Evolutionary conservation across 2,329 filamentous ascomycete genomes (phyloP).

Genomic region (Sarocladium brachiariae): DNA sequence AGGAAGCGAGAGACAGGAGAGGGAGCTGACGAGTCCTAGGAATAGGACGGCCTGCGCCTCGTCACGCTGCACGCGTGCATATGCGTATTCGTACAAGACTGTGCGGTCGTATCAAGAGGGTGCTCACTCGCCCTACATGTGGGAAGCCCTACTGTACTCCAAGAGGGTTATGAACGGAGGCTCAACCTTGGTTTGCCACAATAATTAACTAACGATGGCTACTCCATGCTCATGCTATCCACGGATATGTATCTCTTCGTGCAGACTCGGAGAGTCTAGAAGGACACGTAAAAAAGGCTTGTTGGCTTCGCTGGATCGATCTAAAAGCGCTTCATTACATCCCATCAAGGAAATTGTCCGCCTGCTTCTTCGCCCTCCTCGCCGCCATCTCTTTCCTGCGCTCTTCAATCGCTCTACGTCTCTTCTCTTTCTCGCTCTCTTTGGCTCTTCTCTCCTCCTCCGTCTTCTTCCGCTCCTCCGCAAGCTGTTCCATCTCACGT

Average conservation of each 20-base stretch:
- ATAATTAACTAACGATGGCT: too few relatives aligned
- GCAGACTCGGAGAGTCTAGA: background rate
- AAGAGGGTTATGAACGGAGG: too few relatives aligned
- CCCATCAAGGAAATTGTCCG: conserved; percentile 64
- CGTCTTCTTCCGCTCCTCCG: conserved; percentile 60
- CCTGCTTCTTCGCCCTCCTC: conserved; percentile 57
- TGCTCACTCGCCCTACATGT: too few relatives aligned
- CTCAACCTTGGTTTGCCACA: too few relatives aligned
- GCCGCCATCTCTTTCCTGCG: conserved; percentile 55
- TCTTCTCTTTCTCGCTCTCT: conserved; percentile 49
- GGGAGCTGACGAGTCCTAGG: background rate
- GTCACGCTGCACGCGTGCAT: background rate
- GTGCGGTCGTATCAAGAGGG: background rate
- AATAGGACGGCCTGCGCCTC: background rate
- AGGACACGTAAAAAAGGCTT: background rate
- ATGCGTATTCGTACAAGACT: background rate
- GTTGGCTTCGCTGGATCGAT: background rate
- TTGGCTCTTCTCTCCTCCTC: conserved; percentile 52
- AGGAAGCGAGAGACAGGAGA: background rate
- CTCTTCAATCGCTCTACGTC: conserved; percentile 57
- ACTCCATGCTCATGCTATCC: too few relatives aligned
- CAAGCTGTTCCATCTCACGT: conserved; percentile 69
- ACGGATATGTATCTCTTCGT: too few relatives aligned
- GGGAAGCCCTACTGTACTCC: too few relatives aligned
- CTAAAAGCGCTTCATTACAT: conserved; percentile 26